Evolutionary conservation across 2,329 filamentous ascomycete species (phyloP), one percentile per base, ranked within the genome.

Genomic region (Incumbomyces delicatus): DNA sequence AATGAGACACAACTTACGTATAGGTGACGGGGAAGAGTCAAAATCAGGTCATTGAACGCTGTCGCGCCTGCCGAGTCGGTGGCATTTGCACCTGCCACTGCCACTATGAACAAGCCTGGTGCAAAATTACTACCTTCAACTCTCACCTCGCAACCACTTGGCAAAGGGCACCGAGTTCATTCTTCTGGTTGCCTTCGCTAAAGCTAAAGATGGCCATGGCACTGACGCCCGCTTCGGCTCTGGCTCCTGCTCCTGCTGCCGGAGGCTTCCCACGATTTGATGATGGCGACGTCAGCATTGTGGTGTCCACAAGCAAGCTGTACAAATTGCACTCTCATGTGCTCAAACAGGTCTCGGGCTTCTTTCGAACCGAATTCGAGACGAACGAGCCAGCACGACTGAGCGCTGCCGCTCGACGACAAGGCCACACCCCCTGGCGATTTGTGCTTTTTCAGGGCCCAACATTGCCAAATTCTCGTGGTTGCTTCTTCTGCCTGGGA

Each of bases 271-370:
- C 66, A 1, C 30, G 55, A 3, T 70, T 63, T 51, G 29, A 45
- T 20, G 65, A 67, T 38, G 68, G 64, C 31, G 65, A 71, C 49
- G 64, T 69, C 18, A 53, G 58, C 35, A 54, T 71, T 50, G 46
- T 61, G 44, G 57, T 71, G 49, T 58, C 61, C 13, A 51, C 61
- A 10, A 53, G 53, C 14, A 59, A 64, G 43, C 54, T 60, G 35
- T 70, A 66, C 50, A 57, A 60, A 20, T 58, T 71, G 2, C 67
- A 71, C 55, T 62, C 64, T 11, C 44, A 54, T 31, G 51, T 59
- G 16, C 49, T 61, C 8, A 46, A 49, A 12, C 51, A 53, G 10
- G 53, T 56, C 34, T 61, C 59, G 1, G 20, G 46, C 4, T 48
- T 46, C 40, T 56, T 61, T 36, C 55, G 52, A 17, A 42, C 51